Evolutionary conservation across 768 basidiomycete species (phyloP).

Genomic region (Filobasidium wieringae): DNA sequence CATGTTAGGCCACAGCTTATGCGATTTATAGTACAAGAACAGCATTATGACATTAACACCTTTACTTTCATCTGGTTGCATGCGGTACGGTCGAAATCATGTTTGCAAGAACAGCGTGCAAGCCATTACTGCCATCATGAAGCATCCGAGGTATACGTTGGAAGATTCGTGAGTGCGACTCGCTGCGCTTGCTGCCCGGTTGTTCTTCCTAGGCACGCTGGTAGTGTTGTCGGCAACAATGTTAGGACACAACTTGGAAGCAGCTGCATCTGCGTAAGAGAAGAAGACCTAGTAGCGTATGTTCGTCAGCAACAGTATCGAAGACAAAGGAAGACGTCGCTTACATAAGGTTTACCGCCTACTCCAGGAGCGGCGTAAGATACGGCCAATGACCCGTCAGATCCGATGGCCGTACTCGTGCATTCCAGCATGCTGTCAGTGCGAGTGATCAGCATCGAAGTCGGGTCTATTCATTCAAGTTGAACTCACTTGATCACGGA

Average conservation of each 20-base stretch:
- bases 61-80: too few species aligned
- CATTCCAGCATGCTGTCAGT: conserved; percentile 28
- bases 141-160: too few species aligned
- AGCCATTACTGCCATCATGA: too few species aligned
- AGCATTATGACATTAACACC: too few species aligned
- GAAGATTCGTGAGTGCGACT: too few species aligned
- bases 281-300: conserved; percentile 17
- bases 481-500: conserved; percentile 31
- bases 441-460: neutral
- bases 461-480: neutral
- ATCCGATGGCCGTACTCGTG: conserved; percentile 21
- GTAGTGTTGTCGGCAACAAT: neutral
- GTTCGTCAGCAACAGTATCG: neutral
- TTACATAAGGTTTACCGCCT: conserved; percentile 34
- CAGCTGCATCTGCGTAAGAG: conserved; percentile 17
- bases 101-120: too few species aligned
- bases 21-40: too few species aligned
- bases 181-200: too few species aligned
- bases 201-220: neutral
- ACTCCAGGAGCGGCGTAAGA: conserved; percentile 28
- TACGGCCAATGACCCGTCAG: conserved; percentile 24
- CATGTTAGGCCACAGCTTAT: too few species aligned
- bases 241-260: conserved; percentile 17
- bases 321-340: neutral
- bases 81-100: too few species aligned